A percentile compares a stretch with the other conserved stretches of the same genome.
Evolutionary conservation across 2,329 filamentous ascomycete species (phyloP).

Genomic region (Fusarium foetens): DNA sequence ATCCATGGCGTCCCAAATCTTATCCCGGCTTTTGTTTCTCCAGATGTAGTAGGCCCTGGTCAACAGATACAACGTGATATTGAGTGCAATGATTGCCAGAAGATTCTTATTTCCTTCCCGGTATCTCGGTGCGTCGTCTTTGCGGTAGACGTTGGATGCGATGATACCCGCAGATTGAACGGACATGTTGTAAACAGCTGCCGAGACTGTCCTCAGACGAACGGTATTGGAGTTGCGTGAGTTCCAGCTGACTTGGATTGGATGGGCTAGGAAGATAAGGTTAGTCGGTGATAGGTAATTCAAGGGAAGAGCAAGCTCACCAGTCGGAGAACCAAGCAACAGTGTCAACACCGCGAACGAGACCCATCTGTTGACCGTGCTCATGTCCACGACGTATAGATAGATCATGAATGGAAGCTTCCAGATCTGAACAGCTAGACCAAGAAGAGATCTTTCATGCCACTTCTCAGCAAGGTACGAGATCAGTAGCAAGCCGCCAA

Average conservation of each 20-base stretch:
- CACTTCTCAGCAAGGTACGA: not conserved
- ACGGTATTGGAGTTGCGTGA: not conserved
- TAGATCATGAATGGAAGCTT: not conserved
- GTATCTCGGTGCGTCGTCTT: not conserved
- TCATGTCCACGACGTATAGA: not conserved
- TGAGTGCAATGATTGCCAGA: not conserved
- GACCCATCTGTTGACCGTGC: not conserved
- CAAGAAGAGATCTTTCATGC: not conserved
- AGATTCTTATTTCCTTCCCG: not conserved
- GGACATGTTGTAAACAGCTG: not conserved
- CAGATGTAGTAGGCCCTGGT: not conserved
- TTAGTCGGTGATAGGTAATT: rapidly evolving
- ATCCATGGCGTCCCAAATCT: not conserved
- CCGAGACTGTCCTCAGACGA: not conserved
- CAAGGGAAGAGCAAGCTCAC: rapidly evolving
- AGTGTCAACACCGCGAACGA: not conserved
- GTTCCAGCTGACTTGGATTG: not conserved
- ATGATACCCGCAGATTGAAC: not conserved
- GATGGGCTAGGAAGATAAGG: not conserved
- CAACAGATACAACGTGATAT: not conserved
- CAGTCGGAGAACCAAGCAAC: not conserved
- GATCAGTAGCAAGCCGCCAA: not conserved
- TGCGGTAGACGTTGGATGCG: not conserved
- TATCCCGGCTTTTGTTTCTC: not conserved
- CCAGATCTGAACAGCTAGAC: not conserved